Percentiles rank a stretch among this genome's conserved stretches.
phyloP scores from a whole-genome alignment of 257 asterid species.

The Gynochthodes officinalis region DNA sequence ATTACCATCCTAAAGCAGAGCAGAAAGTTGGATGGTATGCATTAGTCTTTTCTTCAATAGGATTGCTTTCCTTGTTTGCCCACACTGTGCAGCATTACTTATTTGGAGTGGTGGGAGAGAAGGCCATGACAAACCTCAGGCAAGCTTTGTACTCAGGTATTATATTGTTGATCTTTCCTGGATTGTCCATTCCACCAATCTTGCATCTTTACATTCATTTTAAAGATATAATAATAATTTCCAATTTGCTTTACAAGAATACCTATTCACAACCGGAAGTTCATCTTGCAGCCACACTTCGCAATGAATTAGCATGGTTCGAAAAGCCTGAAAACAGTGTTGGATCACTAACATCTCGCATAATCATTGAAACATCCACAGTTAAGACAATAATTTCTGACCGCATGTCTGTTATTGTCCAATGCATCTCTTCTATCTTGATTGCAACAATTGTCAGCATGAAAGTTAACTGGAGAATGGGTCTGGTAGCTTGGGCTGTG shows the following conservation, averaged over 20 bases:
- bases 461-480: conserved; percentile 75
- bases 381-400: conserved; percentile 75
- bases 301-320: conserved; percentile 76
- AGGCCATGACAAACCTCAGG: conserved; percentile 69
- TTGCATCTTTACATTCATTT: conserved; percentile 7
- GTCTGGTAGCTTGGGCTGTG: conserved; percentile 85
- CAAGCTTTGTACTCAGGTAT: conserved; percentile 66
- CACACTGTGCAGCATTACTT: conserved; percentile 77
- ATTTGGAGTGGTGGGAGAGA: conserved; percentile 72
- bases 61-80: conserved; percentile 61
- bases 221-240: not conserved
- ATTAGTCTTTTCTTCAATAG: conserved; percentile 51
- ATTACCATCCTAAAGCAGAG: conserved; percentile 46
- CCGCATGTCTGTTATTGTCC: conserved; percentile 78
- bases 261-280: not conserved
- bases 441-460: conserved; percentile 76
- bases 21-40: conserved; percentile 54
- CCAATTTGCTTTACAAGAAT: not conserved
- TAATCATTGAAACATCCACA: conserved; percentile 65
- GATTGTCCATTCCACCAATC: conserved; percentile 15
- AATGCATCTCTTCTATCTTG: conserved; percentile 72
- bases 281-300: conserved; percentile 50
- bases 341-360: conserved; percentile 66
- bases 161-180: conserved; percentile 2
- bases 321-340: conserved; percentile 67